Base-by-base conservation (phyloP, 2,329 filamentous ascomycete species). In the Neodidymelliopsis sp. region DNA sequence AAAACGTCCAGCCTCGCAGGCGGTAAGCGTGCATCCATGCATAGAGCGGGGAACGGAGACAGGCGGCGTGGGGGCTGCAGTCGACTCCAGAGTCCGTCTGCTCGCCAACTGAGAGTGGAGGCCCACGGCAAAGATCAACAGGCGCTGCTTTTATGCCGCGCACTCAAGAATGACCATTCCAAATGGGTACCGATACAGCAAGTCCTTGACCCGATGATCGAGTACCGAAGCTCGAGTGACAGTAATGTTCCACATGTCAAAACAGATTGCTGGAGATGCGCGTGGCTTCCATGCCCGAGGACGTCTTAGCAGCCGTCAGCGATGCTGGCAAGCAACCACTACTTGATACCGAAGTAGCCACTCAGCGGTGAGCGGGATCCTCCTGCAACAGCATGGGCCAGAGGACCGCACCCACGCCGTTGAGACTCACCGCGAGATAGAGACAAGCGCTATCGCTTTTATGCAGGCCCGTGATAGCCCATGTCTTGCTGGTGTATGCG, bases 51-150 rank as follows among this genome's bases (percentile, higher is more conserved):
- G 47, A 30, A 33, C 36, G 36, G 47, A 50, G 47, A 50, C 35
- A 50, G 40, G 47, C 47, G 47, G 38, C 47, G 47, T 50, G 47
- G 47, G 46, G 47, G 47, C 25, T 35, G 11, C n/a, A n/a, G n/a
- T n/a, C n/a, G n/a, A n/a, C n/a, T 22, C 31, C 31, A n/a, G 30
- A 13, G 47, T 40, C 33, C 39, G 40, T 44, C 39, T 44, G 35
- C 9, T 39, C 39, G 39, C 40, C 39, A 44, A 40, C 15, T 18
- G 13, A 4, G 10, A 18, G 16, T 20, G 22, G 34, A 33, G 22
- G 5, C 6, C 23, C 12, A 12, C 11, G 22, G 19, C 15, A 19
- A n/a, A 34, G 40, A 50, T 40, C 30, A 40, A 40, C 40, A 22
- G 24, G 12, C 35, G 35, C 28, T 44, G 40, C 28, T 44, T 40